Conservation (phyloP, 1,284 basidiomycete genomes). For the Puccinia triticina region DNA sequence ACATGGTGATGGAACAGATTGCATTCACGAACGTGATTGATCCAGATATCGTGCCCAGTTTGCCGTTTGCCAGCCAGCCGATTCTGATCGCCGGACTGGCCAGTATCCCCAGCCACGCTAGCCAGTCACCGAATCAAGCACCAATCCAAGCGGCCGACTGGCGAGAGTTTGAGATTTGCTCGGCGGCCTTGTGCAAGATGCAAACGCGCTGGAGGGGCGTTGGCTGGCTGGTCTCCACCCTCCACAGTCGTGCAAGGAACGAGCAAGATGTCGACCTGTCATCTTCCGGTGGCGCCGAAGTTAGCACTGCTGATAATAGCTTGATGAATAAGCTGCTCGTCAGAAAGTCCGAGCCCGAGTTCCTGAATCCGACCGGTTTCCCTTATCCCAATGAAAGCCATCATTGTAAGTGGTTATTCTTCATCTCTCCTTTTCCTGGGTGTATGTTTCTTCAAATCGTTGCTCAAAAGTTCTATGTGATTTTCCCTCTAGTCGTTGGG, state of each 20-base stretch:
- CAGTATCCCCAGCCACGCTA: neutral
- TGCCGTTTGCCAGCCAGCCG: slow-evolving; percentile 35
- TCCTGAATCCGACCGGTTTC: neutral
- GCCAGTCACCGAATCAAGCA: neutral
- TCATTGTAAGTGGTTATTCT: neutral
- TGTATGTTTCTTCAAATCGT: neutral
- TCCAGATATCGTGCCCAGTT: slow-evolving; percentile 25
- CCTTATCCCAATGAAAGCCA: neutral
- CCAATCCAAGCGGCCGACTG: slow-evolving; percentile 8
- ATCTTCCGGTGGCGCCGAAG: slow-evolving; percentile 24
- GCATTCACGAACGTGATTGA: slow-evolving; percentile 24
- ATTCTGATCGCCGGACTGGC: slow-evolving; percentile 29
- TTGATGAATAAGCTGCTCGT: slow-evolving; percentile 32
- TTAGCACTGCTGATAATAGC: slow-evolving; percentile 31
- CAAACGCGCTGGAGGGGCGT: slow-evolving; percentile 34
- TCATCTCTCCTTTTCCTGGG: neutral
- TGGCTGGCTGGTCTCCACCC: slow-evolving; percentile 30
- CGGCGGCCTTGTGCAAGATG: slow-evolving; percentile 18
- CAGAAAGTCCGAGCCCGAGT: slow-evolving; percentile 14
- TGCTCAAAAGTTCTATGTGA: neutral
- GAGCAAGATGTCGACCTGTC: slow-evolving; percentile 35
- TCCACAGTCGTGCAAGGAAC: slow-evolving; percentile 31
- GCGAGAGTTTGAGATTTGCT: slow-evolving; percentile 19
- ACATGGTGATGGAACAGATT: neutral
- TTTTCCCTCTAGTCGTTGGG: neutral